Evolutionary conservation across 805 yeast species (phyloP).

Genomic region (Yarrowia sp.): DNA sequence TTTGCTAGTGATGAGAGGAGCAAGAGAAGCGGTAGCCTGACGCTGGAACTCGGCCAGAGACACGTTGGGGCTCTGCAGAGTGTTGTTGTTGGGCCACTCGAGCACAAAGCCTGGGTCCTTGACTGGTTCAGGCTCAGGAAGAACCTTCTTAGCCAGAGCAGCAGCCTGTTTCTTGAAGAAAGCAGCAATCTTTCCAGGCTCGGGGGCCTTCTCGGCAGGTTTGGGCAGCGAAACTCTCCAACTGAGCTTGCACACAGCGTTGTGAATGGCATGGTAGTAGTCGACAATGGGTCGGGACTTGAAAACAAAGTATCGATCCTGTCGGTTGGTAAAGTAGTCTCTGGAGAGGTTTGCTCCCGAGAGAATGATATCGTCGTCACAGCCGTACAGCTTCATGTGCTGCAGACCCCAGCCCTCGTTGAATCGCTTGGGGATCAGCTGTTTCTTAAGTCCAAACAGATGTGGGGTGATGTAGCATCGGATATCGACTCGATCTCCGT

Average conservation of each 20-base stretch:
- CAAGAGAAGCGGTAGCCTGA: conserved; percentile 59
- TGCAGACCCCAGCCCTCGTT: conserved; percentile 93
- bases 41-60: conserved; percentile 45
- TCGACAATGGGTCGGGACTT: conserved; percentile 63
- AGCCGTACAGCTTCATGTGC: conserved; percentile 96
- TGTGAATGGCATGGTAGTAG: conserved; percentile 76
- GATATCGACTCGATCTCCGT: conserved; percentile 70
- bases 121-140: conserved; percentile 32
- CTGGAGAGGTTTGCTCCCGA: conserved; percentile 90
- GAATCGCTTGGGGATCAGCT: conserved; percentile 76
- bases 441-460: conserved; percentile 68
- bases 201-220: neutral
- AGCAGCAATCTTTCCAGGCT: conserved; percentile 8
- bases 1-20: conserved; percentile 58
- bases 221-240: conserved; percentile 62
- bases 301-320: conserved; percentile 87
- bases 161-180: conserved; percentile 20
- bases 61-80: conserved; percentile 65
- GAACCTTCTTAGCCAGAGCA: neutral
- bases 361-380: conserved; percentile 86
- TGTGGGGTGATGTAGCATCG: conserved; percentile 92
- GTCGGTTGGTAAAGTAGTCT: conserved; percentile 94
- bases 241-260: conserved; percentile 71
- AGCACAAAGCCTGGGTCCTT: conserved; percentile 54
- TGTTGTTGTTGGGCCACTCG: conserved; percentile 71